Evolutionary conservation across 495 filamentous ascomycete genomes (phyloP), one percentile per base, ranked within the genome.

Genomic region (Tuber borchii): DNA sequence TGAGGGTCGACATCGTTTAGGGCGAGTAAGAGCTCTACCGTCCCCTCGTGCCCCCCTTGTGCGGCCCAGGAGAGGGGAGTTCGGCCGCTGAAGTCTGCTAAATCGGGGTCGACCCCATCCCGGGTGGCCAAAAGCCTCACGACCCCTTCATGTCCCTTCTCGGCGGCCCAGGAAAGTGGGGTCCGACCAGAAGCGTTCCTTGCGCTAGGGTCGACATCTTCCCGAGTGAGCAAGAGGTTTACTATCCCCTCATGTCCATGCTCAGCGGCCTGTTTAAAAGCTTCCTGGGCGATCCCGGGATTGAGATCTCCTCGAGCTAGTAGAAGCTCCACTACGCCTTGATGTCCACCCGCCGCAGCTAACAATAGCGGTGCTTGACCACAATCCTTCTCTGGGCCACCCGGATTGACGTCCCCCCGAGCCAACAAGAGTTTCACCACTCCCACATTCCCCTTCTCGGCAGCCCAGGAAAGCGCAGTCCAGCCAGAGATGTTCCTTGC

Each of bases 321-420:
- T 42, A 75, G 31, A 9, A 75, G 37, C 19, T 46, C 20, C 5
- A 78, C 86, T 74, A 87, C 76, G 17, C 71, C 82, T 51, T 83
- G 76, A 74, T 86, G 82, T 16, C 85, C 86, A 39, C 75, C 75
- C 72, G 73, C 78, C 39, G 84, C 83, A 39, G 85, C 86, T 76
- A 74, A 84, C 16, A 77, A 84, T 61, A 87, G 81, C 43, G 86
- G 83, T 6, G 82, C 85, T 43, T 81, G 81, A 26, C 80, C 74
- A 69, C 77, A 22, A 34, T 22, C 70, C 20, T 85, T 65, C 73
- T 56, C 78, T 45, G 48, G 70, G 0, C 9, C n/a, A 46, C 80
- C 69, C 7, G 69, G 70, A 20, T 75, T 40, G 20, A 80, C 75
- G 45, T 75, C 79, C 34, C 69, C 70, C 22, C 72, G 72, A n/a